phyloP scores from a whole-genome alignment of 75 land plant species.

The Azolla pinnata region DNA sequence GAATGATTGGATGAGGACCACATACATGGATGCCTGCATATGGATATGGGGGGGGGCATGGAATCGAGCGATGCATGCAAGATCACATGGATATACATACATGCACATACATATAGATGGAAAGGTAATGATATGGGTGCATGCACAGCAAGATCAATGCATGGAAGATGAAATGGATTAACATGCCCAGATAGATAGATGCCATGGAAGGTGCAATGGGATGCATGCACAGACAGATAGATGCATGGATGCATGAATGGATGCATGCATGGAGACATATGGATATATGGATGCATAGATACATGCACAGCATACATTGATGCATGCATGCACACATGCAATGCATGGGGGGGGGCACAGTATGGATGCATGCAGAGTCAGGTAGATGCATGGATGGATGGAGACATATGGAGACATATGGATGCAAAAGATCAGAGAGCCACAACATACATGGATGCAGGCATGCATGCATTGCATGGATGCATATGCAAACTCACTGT shows the following conservation, averaged over 20 bases:
- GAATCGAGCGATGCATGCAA: not conserved
- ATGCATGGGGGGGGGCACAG: not conserved
- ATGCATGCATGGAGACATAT: not conserved
- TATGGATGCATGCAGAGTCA: not conserved
- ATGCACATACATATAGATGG: not conserved
- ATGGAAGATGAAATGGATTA: no score
- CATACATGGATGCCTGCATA: not conserved
- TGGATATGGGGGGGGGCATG: not conserved
- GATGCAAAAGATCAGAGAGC: not conserved
- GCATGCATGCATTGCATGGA: not conserved
- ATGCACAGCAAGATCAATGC: not conserved
- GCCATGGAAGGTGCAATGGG: no score
- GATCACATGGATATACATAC: not conserved
- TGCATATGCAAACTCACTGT: no score
- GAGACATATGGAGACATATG: not conserved
- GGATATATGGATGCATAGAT: not conserved
- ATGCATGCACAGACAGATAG: not conserved
- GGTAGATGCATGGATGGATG: not conserved
- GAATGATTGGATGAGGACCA: no score
- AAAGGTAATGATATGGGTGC: not conserved
- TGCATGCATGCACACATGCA: not conserved
- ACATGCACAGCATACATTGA: not conserved
- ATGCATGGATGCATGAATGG: not conserved
- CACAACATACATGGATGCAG: not conserved
- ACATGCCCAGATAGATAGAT: no score